phyloP scores from a whole-genome alignment of 768 basidiomycete species.

The Auricularia auricula-judae region DNA sequence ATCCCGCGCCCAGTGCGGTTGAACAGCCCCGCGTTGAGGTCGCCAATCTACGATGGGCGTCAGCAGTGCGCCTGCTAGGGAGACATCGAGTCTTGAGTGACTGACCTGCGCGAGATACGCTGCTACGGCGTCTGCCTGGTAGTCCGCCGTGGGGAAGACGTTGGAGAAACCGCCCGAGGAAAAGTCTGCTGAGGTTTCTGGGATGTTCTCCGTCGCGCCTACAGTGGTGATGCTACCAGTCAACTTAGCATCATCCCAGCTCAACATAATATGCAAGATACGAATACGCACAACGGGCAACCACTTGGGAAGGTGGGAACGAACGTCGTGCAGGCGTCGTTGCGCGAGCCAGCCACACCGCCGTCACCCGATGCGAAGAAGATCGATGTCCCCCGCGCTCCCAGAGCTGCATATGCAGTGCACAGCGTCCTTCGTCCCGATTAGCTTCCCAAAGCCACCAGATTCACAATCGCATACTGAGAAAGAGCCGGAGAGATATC shows the following conservation, averaged over 20 bases:
- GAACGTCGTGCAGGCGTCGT: constrained; percentile 19
- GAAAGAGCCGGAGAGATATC: constrained; percentile 13
- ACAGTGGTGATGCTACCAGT: neutral
- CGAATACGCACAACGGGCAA: constrained; percentile 21
- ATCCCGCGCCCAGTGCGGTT: constrained; percentile 1
- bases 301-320: constrained; percentile 24
- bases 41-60: constrained; percentile 8
- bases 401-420: constrained; percentile 24
- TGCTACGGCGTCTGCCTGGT: neutral
- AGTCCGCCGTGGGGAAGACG: constrained; percentile 17
- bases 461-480: constrained; percentile 12
- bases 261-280: neutral
- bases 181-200: constrained; percentile 14
- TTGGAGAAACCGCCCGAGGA: constrained; percentile 27
- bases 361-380: constrained; percentile 29
- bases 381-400: constrained; percentile 24
- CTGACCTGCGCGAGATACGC: constrained; percentile 12
- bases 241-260: too few relatives aligned
- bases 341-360: constrained; percentile 23
- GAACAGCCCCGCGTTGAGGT: constrained; percentile 17
- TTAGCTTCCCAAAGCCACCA: neutral
- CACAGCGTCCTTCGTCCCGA: constrained; percentile 17
- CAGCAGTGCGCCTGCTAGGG: too few relatives aligned
- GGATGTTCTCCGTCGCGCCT: neutral
- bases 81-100: too few relatives aligned